Evolutionary conservation across 2,329 filamentous ascomycete species (phyloP).

Genomic region (Ophioceras dolichostomum): DNA sequence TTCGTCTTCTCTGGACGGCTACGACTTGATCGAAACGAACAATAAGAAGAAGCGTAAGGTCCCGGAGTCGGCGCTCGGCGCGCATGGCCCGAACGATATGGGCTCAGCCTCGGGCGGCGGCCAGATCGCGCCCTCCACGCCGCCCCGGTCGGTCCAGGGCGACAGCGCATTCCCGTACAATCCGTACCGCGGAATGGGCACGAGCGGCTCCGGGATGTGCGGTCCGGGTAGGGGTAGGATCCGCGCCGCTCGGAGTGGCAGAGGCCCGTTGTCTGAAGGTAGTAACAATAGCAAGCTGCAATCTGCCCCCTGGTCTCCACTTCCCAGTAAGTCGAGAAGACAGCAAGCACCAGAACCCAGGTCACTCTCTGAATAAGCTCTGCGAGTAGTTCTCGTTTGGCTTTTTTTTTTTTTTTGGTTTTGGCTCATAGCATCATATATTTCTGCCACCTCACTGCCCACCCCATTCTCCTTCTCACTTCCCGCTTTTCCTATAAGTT

Average conservation of each 20-base stretch:
- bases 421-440: too few species aligned
- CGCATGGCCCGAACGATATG: conserved; percentile 24
- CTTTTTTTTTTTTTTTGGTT: too few species aligned
- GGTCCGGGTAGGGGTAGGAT: conserved; percentile 77
- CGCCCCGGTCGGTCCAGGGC: conserved; percentile 14
- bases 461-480: too few species aligned
- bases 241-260: conserved; percentile 50
- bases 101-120: conserved; percentile 7
- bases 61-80: conserved; percentile 50
- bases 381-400: too few species aligned
- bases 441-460: too few species aligned
- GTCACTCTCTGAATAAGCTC: too few species aligned
- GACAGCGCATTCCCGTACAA: conserved; percentile 19
- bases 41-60: conserved; percentile 99
- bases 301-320: conserved; percentile 29
- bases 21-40: conserved; percentile 95
- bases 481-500: too few species aligned
- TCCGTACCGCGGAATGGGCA: conserved; percentile 29
- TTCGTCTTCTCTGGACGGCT: conserved; percentile 67
- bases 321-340: conserved; percentile 38
- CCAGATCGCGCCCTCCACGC: conserved; percentile 2
- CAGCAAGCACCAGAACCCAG: too few species aligned
- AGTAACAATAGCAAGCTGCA: conserved; percentile 36
- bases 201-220: conserved; percentile 59
- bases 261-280: conserved; percentile 49